A percentile compares a stretch with the other conserved stretches of the same genome.
Conservation (phyloP, 345 rosid genomes). For the Nephelium lappaceum region DNA sequence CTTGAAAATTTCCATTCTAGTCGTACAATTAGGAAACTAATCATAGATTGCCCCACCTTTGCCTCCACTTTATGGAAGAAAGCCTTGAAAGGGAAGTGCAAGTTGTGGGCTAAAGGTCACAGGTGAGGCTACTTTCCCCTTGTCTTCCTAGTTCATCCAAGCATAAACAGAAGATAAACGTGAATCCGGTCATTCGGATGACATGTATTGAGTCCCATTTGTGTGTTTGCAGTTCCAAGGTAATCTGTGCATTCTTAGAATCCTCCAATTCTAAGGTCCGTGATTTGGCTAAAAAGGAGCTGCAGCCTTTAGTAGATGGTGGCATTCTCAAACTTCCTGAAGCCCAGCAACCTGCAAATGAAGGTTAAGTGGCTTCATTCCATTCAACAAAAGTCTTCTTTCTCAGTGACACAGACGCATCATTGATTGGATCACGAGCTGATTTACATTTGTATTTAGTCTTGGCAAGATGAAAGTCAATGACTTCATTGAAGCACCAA, state of each 20-base stretch:
- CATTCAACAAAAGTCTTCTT: neutral
- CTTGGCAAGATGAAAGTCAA: neutral
- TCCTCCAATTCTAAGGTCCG: conserved; percentile 51
- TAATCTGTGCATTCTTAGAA: conserved; percentile 69
- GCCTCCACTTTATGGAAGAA: conserved; percentile 70
- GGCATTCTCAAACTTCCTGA: conserved; percentile 59
- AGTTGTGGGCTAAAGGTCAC: conserved; percentile 80
- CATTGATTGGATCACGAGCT: neutral
- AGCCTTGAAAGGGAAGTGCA: conserved; percentile 71
- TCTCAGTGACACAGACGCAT: neutral
- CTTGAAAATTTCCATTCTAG: conserved; percentile 86
- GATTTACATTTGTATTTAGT: neutral
- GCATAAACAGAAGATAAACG: neutral
- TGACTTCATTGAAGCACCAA: neutral
- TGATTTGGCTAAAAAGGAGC: conserved; percentile 55
- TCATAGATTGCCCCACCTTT: conserved; percentile 66
- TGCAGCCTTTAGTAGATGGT: conserved; percentile 64
- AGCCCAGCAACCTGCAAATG: conserved; percentile 35
- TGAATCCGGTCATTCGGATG: conserved; percentile 10
- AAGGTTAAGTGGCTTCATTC: conserved; percentile 25
- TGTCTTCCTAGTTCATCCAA: conserved; percentile 1
- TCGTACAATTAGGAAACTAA: conserved; percentile 74
- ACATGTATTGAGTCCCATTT: conserved; percentile 10
- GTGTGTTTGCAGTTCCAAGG: conserved; percentile 67
- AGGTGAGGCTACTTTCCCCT: conserved; percentile 49